A percentile compares a stretch with the other conserved stretches of the same genome.
phyloP scores from a whole-genome alignment of 768 basidiomycete genomes.

The Rhizopogon sp. region DNA sequence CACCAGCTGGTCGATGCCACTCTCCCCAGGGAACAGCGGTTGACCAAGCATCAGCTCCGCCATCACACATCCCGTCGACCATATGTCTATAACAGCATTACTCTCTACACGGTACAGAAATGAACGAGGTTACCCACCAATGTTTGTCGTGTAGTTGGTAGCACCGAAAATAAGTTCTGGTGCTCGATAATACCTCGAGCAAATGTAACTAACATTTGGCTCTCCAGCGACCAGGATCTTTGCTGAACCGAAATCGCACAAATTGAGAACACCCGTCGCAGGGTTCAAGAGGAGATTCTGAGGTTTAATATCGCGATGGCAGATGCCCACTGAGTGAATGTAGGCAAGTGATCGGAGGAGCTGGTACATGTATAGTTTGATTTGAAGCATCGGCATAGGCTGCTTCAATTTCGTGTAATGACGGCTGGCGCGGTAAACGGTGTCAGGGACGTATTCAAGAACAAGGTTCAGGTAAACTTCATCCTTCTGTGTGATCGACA shows the following conservation, averaged over 20 bases:
- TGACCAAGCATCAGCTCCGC: constrained; percentile 99
- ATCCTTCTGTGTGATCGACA: constrained; percentile 67
- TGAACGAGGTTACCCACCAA: constrained; percentile 58
- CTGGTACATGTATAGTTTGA: constrained; percentile 99
- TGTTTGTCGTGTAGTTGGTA: constrained; percentile 99
- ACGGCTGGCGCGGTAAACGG: constrained; percentile 96
- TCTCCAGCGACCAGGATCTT: constrained; percentile 98
- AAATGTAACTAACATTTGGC: constrained; percentile 99
- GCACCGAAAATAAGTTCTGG: constrained; percentile 99
- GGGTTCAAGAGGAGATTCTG: constrained; percentile 98
- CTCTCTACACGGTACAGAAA: constrained; percentile 1
- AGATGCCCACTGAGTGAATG: constrained; percentile 99
- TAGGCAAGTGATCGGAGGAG: constrained; percentile 97
- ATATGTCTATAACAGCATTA: constrained; percentile 65
- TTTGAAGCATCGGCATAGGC: constrained; percentile 99
- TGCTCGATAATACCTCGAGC: constrained; percentile 98
- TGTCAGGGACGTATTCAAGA: constrained; percentile 98
- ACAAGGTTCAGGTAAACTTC: constrained; percentile 99
- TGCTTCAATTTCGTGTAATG: constrained; percentile 99
- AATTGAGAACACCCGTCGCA: constrained; percentile 91
- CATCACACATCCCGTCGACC: constrained; percentile 99
- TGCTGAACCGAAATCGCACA: constrained; percentile 98
- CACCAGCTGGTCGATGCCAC: constrained; percentile 97
- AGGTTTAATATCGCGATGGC: constrained; percentile 99
- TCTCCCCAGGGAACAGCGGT: constrained; percentile 98